Evolutionary conservation across 345 rosid species (phyloP).

Genomic region (Leavenworthia alabamica): DNA sequence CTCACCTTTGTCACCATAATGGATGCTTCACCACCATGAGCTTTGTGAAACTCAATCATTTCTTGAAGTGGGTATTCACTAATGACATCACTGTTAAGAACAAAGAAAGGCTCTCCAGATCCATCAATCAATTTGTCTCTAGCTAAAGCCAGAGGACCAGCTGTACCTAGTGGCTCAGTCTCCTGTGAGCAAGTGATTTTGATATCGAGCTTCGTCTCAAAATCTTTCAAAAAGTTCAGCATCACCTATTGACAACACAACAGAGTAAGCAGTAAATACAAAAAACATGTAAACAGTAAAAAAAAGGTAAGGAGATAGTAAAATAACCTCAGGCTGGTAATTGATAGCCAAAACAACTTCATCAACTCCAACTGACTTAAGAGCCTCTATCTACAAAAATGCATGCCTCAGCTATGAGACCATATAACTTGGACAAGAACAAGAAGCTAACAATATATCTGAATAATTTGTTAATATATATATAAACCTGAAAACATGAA

Average conservation of each 20-base stretch:
- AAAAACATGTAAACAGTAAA: not conserved
- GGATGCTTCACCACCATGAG: conserved; percentile 93
- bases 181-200: conserved; percentile 95
- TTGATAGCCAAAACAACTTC: no score
- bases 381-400: conserved; percentile 93
- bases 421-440: no score
- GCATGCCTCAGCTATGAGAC: no score
- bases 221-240: conserved; percentile 87
- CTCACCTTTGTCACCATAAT: conserved; percentile 96
- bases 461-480: not conserved
- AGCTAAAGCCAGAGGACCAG: conserved; percentile 97
- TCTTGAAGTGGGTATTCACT: conserved; percentile 82
- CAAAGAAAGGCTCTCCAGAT: conserved; percentile 89
- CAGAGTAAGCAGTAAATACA: conserved; percentile 1
- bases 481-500: no score
- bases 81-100: conserved; percentile 98
- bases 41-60: conserved; percentile 69
- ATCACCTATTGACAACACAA: conserved; percentile 52
- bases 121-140: conserved; percentile 79
- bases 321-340: not conserved
- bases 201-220: conserved; percentile 81
- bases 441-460: not conserved
- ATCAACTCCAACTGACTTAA: conserved; percentile 35
- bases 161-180: conserved; percentile 98
- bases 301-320: not conserved